Base-by-base conservation (phyloP, 768 basidiomycete species). In the Panellus pusillus region DNA sequence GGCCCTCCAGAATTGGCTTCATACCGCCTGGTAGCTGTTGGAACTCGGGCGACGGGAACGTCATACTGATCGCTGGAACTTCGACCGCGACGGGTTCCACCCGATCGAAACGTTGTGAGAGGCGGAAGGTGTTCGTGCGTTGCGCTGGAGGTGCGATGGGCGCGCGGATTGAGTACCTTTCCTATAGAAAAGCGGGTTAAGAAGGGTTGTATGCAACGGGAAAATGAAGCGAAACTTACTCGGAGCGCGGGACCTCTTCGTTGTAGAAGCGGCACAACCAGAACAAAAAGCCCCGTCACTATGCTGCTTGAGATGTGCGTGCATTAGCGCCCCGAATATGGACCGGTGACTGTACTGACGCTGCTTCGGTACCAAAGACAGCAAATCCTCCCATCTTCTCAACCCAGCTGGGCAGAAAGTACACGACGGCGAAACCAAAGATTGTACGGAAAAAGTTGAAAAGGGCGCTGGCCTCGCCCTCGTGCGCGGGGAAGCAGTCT, bases 321-420 rank as follows among this genome's bases (percentile, higher is more conserved):
- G 31, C 38, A 13, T n/a, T 31, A 42, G 50, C 35, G 7, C 14
- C 39, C 11, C 9, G 29, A 28, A 27, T 19, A 24, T n/a, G 4
- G 31, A 15, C n/a, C 8, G 17, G 6, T 14, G n/a, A 20, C 15
- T 17, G 37, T 15, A 31, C 12, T 37, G 52, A 69, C 58, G 77
- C 78, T 12, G 75, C 75, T 56, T 79, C 78, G 41, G 63, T 65
- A 6, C 77, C 77, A 57, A 76, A 75, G 2, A 74, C 72, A 52
- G 74, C 70, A 29, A 78, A 57, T 4, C 76, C 73, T 31, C 78
- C 78, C 20, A 69, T 59, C 53, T 67, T 69, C 40, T 60, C 60
- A 7, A 76, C 72, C 78, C 78, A 78, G 13, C 69, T 68, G 1
- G 74, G 69, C 47, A 78, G 78, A 61, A 75, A 79, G 63, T 73